Evolutionary conservation across 2,329 filamentous ascomycete genomes (phyloP), one percentile per base, ranked within the genome.

Genomic region (Pseudocercospora musae): DNA sequence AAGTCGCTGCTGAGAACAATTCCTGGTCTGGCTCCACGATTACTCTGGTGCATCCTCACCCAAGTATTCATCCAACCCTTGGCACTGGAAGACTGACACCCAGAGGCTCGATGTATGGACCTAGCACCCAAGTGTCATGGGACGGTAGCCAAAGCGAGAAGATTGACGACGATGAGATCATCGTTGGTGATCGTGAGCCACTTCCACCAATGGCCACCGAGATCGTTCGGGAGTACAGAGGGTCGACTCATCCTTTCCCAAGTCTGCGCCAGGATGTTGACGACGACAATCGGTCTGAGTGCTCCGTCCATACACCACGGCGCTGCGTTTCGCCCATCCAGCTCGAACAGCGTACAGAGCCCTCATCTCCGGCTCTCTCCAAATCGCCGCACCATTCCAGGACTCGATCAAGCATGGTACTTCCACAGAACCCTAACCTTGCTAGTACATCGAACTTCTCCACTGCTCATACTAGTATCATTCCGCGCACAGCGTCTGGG

Each of bases 1-100:
- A 80, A 68, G 76, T 77, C 55, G 29, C 49, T 48, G 52, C 58
- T 1, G 59, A 64, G 27, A 64, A 58, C 33, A 64, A 59, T 40
- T 58, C 56, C 33, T 64, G 62, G 59, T 62, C 59, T 11, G 54
- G 48, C 49, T 53, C 46, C 23, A 54, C 50, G 15, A 53, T 64
- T 7, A 64, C 62, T 21, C 37, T 64, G 15, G 62, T 62, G 4
- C 59, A 64, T 40, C 62, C 59, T 48, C 62, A 64, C 27, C 62
- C 57, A 15, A 57, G 55, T 33, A 62, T 64, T 13, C 62, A 64
- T 37, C 62, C 57, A 21, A 64, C 62, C 9, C 56, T 64, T 11
- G 62, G 58, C n/a, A 23, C 58, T 6, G 59, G 57, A 5, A 59
- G 49, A 21, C 46, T 59, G 3, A 57, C 58, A 6, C 57, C 58